Evolutionary conservation across 2,329 filamentous ascomycete species (phyloP).

Genomic region (Fusarium nygamai): DNA sequence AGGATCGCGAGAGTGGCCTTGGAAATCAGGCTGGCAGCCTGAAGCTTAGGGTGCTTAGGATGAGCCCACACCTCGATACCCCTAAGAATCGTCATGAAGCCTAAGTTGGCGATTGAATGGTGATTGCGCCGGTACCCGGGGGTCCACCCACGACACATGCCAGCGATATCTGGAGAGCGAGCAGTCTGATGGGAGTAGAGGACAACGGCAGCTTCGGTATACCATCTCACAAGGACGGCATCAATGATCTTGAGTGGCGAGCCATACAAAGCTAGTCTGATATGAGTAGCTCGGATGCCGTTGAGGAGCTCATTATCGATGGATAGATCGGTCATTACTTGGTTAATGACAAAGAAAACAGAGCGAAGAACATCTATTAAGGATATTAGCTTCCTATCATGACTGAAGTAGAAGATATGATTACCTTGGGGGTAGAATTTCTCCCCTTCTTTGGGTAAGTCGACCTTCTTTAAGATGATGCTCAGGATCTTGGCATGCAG

Average conservation of each 20-base stretch:
- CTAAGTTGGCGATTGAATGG: conserved; percentile 33
- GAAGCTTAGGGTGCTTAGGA: conserved; percentile 29
- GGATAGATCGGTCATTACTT: not conserved
- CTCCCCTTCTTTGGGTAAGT: not conserved
- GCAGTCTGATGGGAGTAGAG: not conserved
- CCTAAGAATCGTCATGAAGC: conserved; percentile 41
- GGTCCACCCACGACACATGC: not conserved
- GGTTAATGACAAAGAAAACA: not conserved
- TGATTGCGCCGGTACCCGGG: not conserved
- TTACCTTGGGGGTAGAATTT: not conserved
- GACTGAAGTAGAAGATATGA: not conserved
- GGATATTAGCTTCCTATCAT: not conserved
- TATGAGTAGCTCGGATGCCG: not conserved
- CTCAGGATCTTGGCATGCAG: conserved; percentile 3
- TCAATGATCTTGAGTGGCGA: not conserved
- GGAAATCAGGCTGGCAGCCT: conserved; percentile 24
- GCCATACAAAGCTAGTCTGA: not conserved
- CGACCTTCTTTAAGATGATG: not conserved
- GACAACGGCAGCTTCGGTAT: not conserved
- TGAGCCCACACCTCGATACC: conserved; percentile 10
- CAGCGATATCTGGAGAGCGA: not conserved
- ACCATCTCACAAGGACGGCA: conserved; percentile 7
- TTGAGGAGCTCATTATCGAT: conserved; percentile 5
- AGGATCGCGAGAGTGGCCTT: conserved; percentile 33
- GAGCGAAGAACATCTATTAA: not conserved